A percentile compares a stretch with the other conserved stretches of the same genome.
Evolutionary conservation across 495 filamentous ascomycete genomes (phyloP).

Genomic region (Penicillium samsonianum): DNA sequence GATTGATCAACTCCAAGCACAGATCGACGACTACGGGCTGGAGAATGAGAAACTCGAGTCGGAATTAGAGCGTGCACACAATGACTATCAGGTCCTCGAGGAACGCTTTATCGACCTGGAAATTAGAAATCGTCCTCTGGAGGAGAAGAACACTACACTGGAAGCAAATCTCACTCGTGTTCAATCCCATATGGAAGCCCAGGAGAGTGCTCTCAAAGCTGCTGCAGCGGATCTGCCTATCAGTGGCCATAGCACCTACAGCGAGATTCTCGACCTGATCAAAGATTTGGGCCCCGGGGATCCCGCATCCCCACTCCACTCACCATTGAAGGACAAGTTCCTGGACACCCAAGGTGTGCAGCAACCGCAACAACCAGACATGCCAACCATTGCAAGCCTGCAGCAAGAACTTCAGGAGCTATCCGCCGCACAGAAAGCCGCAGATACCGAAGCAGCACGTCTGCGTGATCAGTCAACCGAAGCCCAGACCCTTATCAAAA

Average conservation of each 20-base stretch:
- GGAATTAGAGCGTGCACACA: slow-evolving; percentile 38
- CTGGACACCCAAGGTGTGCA: slow-evolving; percentile 24
- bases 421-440: slow-evolving; percentile 29
- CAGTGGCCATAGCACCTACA: slow-evolving; percentile 41
- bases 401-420: slow-evolving; percentile 35
- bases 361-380: slow-evolving; percentile 20
- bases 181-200: slow-evolving; percentile 46
- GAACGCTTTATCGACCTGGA: slow-evolving; percentile 42
- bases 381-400: slow-evolving; percentile 30
- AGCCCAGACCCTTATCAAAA: slow-evolving; percentile 44
- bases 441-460: slow-evolving; percentile 36
- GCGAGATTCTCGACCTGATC: slow-evolving; percentile 46
- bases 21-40: slow-evolving; percentile 37
- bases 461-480: slow-evolving; percentile 45
- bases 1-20: slow-evolving; percentile 45
- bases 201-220: slow-evolving; percentile 44
- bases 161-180: slow-evolving; percentile 44
- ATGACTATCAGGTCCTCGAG: slow-evolving; percentile 37
- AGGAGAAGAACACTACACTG: slow-evolving; percentile 46
- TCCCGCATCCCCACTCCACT: slow-evolving; percentile 16
- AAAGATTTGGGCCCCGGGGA: slow-evolving; percentile 37
- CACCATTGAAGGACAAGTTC: slow-evolving; percentile 26
- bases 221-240: slow-evolving; percentile 45
- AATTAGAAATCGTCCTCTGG: slow-evolving; percentile 40
- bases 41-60: slow-evolving; percentile 41